Conservation (phyloP, 169 alveolate species). For the Plasmodium ovale region DNA sequence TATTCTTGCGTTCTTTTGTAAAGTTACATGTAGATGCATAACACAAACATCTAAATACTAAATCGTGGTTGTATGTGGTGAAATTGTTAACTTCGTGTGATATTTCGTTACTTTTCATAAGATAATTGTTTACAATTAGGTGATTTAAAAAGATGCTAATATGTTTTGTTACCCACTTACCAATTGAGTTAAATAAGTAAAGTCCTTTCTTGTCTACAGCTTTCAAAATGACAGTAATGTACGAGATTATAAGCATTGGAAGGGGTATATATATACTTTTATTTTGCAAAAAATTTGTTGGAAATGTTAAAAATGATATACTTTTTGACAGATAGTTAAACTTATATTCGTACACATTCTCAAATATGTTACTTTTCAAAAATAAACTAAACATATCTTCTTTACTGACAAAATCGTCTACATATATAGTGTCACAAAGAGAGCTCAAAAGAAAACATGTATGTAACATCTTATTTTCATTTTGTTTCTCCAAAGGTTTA, state of each 20-base stretch:
- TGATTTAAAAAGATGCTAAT: constrained; percentile 40
- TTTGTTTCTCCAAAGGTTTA: neutral
- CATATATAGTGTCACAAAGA: constrained; percentile 60
- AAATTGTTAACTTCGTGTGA: constrained; percentile 57
- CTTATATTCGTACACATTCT: constrained; percentile 55
- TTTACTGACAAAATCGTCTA: constrained; percentile 39
- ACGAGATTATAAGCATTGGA: constrained; percentile 50
- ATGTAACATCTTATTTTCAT: constrained; percentile 55
- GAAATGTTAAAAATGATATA: constrained; percentile 62
- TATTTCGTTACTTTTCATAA: constrained; percentile 58
- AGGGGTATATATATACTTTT: constrained; percentile 62
- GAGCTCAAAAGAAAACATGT: constrained; percentile 62
- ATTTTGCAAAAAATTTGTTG: constrained; percentile 51
- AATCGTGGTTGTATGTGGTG: constrained; percentile 53
- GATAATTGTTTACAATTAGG: constrained; percentile 42
- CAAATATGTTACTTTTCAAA: constrained; percentile 55
- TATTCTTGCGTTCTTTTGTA: neutral
- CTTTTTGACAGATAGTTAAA: constrained; percentile 43
- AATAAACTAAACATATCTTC: constrained; percentile 44
- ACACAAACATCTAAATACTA: constrained; percentile 54
- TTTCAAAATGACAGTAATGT: constrained; percentile 53
- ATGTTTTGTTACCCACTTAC: constrained; percentile 39
- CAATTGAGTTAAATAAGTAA: constrained; percentile 27
- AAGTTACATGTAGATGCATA: constrained; percentile 62
- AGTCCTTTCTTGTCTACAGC: constrained; percentile 52